phyloP scores from a whole-genome alignment of 2,329 filamentous ascomycete genomes.

The Leptodontidium sp. region DNA sequence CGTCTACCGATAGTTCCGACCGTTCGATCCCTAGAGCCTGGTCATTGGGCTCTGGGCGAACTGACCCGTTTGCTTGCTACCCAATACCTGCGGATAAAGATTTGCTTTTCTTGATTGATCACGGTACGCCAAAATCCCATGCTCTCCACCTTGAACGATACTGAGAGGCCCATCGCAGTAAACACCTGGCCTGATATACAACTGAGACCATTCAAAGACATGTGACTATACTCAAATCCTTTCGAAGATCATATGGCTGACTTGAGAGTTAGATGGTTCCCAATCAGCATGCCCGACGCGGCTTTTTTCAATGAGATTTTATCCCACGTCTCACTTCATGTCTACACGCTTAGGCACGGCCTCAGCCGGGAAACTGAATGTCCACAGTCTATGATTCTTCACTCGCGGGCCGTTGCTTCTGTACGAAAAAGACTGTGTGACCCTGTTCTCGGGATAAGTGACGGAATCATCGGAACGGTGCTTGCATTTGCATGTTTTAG shows the following conservation, averaged over 20 bases:
- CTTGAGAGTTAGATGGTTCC: background rate
- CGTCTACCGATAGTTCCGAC: background rate
- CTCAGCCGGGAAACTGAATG: background rate
- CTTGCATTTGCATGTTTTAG: conserved; percentile 27
- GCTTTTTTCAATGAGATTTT: conserved; percentile 23
- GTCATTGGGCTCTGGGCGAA: conserved; percentile 2
- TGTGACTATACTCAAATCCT: background rate
- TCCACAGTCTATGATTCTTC: conserved; percentile 22
- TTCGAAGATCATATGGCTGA: background rate
- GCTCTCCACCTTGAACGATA: background rate
- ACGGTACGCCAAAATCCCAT: background rate
- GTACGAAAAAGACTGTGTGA: conserved; percentile 17
- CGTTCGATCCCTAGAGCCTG: background rate
- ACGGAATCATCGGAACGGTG: conserved; percentile 23
- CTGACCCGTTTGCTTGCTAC: conserved; percentile 16
- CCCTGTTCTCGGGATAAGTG: conserved; percentile 22
- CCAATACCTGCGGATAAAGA: conserved; percentile 15
- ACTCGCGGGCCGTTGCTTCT: conserved; percentile 19
- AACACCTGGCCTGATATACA: conserved; percentile 6
- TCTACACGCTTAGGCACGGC: background rate
- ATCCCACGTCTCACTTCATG: conserved; percentile 11
- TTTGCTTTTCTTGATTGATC: conserved; percentile 18
- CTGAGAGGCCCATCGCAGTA: conserved; percentile 1
- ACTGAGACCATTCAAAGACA: conserved; percentile 21
- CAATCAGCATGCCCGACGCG: conserved; percentile 16